Conservation (phyloP, 2,329 filamentous ascomycete species). For the Paecilomyces niveus region DNA sequence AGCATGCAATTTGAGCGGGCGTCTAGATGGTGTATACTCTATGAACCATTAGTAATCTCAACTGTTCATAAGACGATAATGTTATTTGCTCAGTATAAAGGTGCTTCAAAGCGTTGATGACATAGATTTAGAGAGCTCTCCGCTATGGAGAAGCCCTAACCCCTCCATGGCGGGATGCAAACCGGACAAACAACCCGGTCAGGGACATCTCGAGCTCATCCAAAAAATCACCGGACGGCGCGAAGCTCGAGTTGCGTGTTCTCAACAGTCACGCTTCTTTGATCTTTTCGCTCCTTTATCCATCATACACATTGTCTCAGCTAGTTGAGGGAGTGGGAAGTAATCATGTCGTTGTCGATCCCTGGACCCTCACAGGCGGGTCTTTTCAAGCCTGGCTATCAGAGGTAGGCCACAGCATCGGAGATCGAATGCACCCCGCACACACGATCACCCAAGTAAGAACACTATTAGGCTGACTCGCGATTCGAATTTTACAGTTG, state of each 20-base stretch:
- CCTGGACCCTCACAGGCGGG: slow-evolving; percentile 87
- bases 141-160: slow-evolving; percentile 11
- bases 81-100: neutral
- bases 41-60: neutral
- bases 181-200: slow-evolving; percentile 29
- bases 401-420: slow-evolving; percentile 59
- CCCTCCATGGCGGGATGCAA: slow-evolving; percentile 21
- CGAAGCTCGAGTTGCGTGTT: slow-evolving; percentile 16
- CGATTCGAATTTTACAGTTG: slow-evolving; percentile 56
- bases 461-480: neutral
- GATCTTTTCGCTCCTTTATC: slow-evolving; percentile 5
- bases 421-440: slow-evolving; percentile 1
- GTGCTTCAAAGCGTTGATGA: neutral
- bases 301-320: slow-evolving; percentile 7
- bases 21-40: neutral
- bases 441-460: neutral
- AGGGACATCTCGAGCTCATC: slow-evolving; percentile 23
- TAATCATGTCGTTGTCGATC: slow-evolving; percentile 87
- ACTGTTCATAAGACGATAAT: neutral
- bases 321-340: slow-evolving; percentile 13
- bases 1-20: neutral
- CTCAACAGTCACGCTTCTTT: slow-evolving; percentile 1
- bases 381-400: slow-evolving; percentile 94
- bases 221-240: slow-evolving; percentile 28
- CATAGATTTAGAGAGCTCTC: neutral